phyloP scores from a whole-genome alignment of 345 rosid species.

The Odontarrhena argentea region DNA sequence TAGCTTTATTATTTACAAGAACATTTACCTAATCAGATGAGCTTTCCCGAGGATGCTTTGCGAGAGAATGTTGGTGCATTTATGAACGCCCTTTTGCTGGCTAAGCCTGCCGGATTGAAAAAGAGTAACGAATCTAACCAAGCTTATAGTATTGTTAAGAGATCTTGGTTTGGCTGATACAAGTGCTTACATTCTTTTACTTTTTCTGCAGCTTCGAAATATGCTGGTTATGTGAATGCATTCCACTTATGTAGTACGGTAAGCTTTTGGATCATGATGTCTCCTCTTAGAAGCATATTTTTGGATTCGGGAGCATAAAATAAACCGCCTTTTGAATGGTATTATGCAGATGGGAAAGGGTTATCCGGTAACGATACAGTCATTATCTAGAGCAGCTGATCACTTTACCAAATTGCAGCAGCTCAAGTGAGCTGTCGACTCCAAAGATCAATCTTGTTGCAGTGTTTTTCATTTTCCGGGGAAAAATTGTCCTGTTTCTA shows the following conservation, averaged over 20 bases:
- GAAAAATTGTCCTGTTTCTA: background rate
- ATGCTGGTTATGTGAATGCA: conserved; percentile 84
- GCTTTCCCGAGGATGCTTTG: conserved; percentile 68
- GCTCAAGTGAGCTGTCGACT: conserved; percentile 40
- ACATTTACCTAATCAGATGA: conserved; percentile 49
- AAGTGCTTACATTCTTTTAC: conserved; percentile 19
- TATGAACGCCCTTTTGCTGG: conserved; percentile 82
- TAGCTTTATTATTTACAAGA: conserved; percentile 23
- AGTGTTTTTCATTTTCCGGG: conserved; percentile 7
- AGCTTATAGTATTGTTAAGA: background rate
- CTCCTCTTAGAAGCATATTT: conserved; percentile 7
- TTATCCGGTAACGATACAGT: conserved; percentile 80
- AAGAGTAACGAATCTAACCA: conserved; percentile 57
- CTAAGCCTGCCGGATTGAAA: conserved; percentile 95
- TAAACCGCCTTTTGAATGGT: background rate
- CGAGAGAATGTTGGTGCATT: conserved; percentile 91
- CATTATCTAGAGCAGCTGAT: conserved; percentile 93
- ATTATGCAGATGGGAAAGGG: conserved; percentile 87
- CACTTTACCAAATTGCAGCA: conserved; percentile 58
- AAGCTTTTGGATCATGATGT: conserved; percentile 39
- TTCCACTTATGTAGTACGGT: conserved; percentile 84
- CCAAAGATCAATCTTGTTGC: conserved; percentile 15
- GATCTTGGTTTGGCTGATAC: conserved; percentile 17
- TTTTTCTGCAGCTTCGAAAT: conserved; percentile 73
- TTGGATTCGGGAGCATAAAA: background rate